phyloP scores from a whole-genome alignment of 441 rosid genomes.

The Bruguiera hainesii region DNA sequence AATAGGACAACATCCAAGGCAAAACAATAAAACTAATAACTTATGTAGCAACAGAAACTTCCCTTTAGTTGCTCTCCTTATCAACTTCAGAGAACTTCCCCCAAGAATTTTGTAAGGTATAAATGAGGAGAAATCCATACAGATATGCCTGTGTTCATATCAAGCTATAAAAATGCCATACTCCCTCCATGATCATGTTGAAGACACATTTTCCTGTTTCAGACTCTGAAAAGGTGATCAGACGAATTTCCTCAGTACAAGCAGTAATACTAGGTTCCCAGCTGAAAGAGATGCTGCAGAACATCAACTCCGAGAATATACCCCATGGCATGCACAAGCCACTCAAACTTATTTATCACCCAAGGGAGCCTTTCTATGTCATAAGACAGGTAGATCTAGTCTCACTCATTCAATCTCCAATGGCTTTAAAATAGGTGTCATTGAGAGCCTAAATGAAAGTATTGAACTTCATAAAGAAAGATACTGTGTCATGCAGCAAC shows the following conservation, averaged over 20 bases:
- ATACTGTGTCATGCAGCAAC: neutral
- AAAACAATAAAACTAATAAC: neutral
- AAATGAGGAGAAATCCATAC: neutral
- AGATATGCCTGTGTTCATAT: neutral
- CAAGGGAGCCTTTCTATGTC: constrained; percentile 73
- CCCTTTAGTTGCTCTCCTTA: neutral
- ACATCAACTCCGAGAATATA: constrained; percentile 36
- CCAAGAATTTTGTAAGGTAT: neutral
- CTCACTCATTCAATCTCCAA: neutral
- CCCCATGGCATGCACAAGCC: constrained; percentile 47
- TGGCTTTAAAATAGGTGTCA: neutral
- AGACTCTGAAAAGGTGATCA: constrained; percentile 63
- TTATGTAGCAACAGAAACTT: neutral
- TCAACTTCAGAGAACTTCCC: neutral
- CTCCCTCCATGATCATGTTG: constrained; percentile 2
- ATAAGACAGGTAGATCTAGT: constrained; percentile 53
- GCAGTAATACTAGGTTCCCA: constrained; percentile 67
- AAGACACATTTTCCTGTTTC: constrained; percentile 24
- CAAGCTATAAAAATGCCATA: constrained; percentile 3
- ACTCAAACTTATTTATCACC: constrained; percentile 67
- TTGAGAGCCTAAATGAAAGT: neutral
- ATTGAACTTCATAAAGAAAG: neutral
- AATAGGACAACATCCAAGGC: constrained; percentile 2
- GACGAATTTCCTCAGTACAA: constrained; percentile 62
- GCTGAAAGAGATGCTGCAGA: constrained; percentile 65